Evolutionary conservation across 306 rosid species (phyloP).

Genomic region (Castanea sativa): DNA sequence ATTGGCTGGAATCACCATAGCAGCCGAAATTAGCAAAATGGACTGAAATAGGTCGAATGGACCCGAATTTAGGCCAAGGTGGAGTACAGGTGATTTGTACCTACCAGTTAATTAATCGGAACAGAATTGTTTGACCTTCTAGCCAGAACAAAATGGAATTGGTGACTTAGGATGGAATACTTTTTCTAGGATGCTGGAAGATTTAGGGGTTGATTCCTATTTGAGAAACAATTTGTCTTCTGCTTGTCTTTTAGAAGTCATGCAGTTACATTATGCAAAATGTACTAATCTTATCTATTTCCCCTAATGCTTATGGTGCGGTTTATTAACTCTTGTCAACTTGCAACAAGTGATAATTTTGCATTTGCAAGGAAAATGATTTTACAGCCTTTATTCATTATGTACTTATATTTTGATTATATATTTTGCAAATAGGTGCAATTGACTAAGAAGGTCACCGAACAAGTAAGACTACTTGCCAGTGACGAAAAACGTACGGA

Average conservation of each 20-base stretch:
- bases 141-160: too few relatives aligned
- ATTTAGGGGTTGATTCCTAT: not conserved
- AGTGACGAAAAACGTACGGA: slow-evolving; percentile 75
- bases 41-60: too few relatives aligned
- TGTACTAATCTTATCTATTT: not conserved
- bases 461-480: slow-evolving; percentile 90
- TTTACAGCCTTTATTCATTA: not conserved
- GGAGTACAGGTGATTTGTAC: too few relatives aligned
- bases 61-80: too few relatives aligned
- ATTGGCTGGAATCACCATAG: too few relatives aligned
- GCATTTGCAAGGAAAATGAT: not conserved
- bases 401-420: slow-evolving; percentile 13
- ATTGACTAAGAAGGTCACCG: slow-evolving; percentile 92
- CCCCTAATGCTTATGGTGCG: not conserved
- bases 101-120: too few relatives aligned
- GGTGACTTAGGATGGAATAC: not conserved
- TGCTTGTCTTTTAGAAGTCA: not conserved
- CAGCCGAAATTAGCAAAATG: too few relatives aligned
- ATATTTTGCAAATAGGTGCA: slow-evolving; percentile 46
- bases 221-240: not conserved
- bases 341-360: not conserved
- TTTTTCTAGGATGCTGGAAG: not conserved
- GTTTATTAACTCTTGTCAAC: not conserved
- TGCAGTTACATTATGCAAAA: slow-evolving; percentile 3
- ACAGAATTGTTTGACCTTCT: too few relatives aligned